phyloP scores from a whole-genome alignment of 345 rosid genomes.

The Anacardium occidentale region DNA sequence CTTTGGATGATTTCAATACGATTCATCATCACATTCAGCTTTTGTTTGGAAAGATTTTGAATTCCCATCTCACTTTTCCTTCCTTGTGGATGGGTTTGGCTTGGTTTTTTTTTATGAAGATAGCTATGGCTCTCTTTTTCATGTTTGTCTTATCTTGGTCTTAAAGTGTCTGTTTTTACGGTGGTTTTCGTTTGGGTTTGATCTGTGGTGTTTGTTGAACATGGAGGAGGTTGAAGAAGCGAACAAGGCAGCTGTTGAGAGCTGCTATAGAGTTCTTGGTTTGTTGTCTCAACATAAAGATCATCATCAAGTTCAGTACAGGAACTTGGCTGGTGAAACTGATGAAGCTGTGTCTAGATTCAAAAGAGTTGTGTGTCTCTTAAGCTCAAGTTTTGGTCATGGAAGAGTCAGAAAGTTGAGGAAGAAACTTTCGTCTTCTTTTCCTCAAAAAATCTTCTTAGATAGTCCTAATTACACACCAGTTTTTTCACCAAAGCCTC shows the following conservation, averaged over 20 bases:
- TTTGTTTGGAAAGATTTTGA: constrained; percentile 15
- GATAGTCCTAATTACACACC: constrained; percentile 48
- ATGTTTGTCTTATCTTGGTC: neutral
- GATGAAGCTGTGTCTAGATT: constrained; percentile 52
- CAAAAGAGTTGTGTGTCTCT: constrained; percentile 58
- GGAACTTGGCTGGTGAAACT: constrained; percentile 45
- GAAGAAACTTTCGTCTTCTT: constrained; percentile 38
- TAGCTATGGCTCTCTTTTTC: neutral
- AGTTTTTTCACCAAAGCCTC: constrained; percentile 63
- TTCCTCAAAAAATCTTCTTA: constrained; percentile 56
- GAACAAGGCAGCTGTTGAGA: constrained; percentile 50
- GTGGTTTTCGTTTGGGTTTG: constrained; percentile 18
- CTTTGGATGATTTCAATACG: constrained; percentile 7
- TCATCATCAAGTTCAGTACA: constrained; percentile 26
- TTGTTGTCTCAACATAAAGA: constrained; percentile 46
- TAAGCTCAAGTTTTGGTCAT: constrained; percentile 43
- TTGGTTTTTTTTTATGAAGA: neutral
- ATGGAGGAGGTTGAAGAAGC: constrained; percentile 61
- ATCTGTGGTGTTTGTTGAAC: neutral
- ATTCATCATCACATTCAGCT: neutral
- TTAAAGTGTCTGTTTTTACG: constrained; percentile 4
- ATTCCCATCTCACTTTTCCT: constrained; percentile 7
- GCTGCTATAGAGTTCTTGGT: constrained; percentile 50
- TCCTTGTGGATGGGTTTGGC: constrained; percentile 16
- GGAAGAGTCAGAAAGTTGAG: constrained; percentile 47